These are phyloP conservation scores for Candida morakotiae DNA, from an alignment of 805 yeast species.

Conservation along the genomic window DNA sequence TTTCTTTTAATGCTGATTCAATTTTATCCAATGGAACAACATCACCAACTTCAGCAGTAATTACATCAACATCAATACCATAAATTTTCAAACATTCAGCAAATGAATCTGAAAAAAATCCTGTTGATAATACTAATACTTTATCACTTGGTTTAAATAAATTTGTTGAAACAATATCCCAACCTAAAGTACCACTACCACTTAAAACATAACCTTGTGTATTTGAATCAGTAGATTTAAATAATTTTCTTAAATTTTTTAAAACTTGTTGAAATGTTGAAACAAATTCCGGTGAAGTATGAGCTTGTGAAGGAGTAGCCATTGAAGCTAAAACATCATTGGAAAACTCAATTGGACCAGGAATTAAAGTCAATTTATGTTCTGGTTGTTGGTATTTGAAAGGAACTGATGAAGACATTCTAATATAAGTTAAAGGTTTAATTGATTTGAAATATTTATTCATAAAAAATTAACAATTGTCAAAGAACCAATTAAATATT, in stretches of 20 bases:
- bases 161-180: constrained; percentile 87
- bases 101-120: constrained; percentile 69
- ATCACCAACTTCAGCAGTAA: constrained; percentile 73
- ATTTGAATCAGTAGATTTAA: constrained; percentile 57
- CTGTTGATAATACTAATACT: constrained; percentile 82
- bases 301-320: constrained; percentile 83
- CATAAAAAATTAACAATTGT: background rate
- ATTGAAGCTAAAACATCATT: constrained; percentile 75
- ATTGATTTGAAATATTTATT: constrained; percentile 1
- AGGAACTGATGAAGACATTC: constrained; percentile 6
- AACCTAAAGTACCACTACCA: constrained; percentile 93
- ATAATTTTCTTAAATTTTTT: constrained; percentile 64
- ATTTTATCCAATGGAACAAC: constrained; percentile 55
- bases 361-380: constrained; percentile 57
- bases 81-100: constrained; percentile 63
- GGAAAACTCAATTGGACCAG: constrained; percentile 85
- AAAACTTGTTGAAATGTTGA: constrained; percentile 67
- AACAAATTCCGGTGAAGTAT: constrained; percentile 82
- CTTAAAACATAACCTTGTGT: constrained; percentile 80
- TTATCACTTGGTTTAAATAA: constrained; percentile 60
- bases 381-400: constrained; percentile 28
- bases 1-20: constrained; percentile 48
- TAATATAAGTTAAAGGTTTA: background rate
- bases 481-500: background rate
- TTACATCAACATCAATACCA: constrained; percentile 69